phyloP scores from a whole-genome alignment of 2,329 filamentous ascomycete species.

The Cordyceps cateniannulata region DNA sequence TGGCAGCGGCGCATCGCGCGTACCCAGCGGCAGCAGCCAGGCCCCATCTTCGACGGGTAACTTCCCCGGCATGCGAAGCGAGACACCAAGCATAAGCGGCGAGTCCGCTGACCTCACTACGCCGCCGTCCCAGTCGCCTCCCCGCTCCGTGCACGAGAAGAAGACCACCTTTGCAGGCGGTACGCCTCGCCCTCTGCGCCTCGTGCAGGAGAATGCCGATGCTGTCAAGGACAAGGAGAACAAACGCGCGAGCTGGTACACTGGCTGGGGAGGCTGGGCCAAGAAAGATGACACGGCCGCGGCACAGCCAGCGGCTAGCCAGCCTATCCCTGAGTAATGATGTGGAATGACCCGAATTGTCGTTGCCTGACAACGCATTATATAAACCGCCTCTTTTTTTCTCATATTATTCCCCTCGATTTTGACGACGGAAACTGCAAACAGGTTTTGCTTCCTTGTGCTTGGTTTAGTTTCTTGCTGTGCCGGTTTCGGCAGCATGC shows the following conservation, averaged over 20 bases:
- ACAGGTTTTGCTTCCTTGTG: slow-evolving; percentile 7
- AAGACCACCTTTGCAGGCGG: slow-evolving; percentile 54
- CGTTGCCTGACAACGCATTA: not conserved
- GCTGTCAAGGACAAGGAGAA: slow-evolving; percentile 41
- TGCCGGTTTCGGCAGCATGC: not conserved
- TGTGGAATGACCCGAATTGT: not conserved
- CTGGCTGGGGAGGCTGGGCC: slow-evolving; percentile 50
- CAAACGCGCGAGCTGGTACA: slow-evolving; percentile 58
- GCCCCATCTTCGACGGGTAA: slow-evolving; percentile 46
- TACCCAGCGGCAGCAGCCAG: slow-evolving; percentile 42
- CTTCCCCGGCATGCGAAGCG: slow-evolving; percentile 65
- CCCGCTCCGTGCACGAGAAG: slow-evolving; percentile 45
- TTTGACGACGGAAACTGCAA: slow-evolving; percentile 5
- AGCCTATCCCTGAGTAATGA: slow-evolving; percentile 29
- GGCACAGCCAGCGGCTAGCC: slow-evolving; percentile 17
- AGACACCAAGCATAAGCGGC: slow-evolving; percentile 59
- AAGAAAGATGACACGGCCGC: slow-evolving; percentile 42
- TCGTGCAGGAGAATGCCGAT: slow-evolving; percentile 73
- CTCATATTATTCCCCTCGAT: not conserved
- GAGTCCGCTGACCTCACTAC: slow-evolving; percentile 54
- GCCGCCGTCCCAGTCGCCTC: slow-evolving; percentile 47
- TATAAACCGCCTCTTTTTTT: slow-evolving; percentile 9
- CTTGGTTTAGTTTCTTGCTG: not conserved
- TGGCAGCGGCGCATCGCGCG: slow-evolving; percentile 44
- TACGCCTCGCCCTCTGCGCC: slow-evolving; percentile 75